phyloP scores from a whole-genome alignment of 805 yeast genomes.

The Limtongia smithiae region DNA sequence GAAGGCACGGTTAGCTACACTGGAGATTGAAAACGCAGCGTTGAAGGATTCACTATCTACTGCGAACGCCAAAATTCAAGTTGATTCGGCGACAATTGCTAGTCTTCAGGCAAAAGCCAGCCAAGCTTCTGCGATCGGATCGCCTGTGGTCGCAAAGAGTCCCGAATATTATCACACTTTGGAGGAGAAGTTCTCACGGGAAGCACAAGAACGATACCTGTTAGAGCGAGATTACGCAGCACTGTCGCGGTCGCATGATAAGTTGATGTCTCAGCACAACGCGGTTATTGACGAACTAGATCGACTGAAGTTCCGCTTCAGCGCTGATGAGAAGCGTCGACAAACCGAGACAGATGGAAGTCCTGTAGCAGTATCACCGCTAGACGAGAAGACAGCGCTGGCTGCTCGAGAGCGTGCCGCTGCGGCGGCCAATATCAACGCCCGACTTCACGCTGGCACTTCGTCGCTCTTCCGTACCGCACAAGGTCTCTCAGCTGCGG shows the following conservation, averaged over 20 bases:
- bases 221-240: slow-evolving; percentile 23
- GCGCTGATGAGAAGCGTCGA: slow-evolving; percentile 21
- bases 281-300: slow-evolving; percentile 16
- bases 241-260: slow-evolving; percentile 23
- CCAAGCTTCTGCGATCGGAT: not conserved
- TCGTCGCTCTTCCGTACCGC: slow-evolving; percentile 23
- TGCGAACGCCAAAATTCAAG: slow-evolving; percentile 23
- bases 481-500: slow-evolving; percentile 27
- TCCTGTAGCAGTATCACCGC: not conserved
- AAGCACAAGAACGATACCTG: slow-evolving; percentile 27
- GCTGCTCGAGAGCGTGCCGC: slow-evolving; percentile 3
- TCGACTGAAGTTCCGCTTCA: slow-evolving; percentile 13
- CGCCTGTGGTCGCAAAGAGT: not conserved
- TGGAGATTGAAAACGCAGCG: slow-evolving; percentile 19
- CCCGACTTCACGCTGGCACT: slow-evolving; percentile 19
- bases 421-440: slow-evolving; percentile 9
- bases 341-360: slow-evolving; percentile 6
- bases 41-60: slow-evolving; percentile 22
- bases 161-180: slow-evolving; percentile 14
- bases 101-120: not conserved
- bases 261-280: slow-evolving; percentile 14
- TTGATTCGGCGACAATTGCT: slow-evolving; percentile 19
- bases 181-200: slow-evolving; percentile 27
- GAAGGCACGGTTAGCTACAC: slow-evolving; percentile 5
- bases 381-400: slow-evolving; percentile 4